These are phyloP conservation scores for Ochetophila trinervis DNA, from an alignment of 306 rosid species.

Conservation along the genomic window DNA sequence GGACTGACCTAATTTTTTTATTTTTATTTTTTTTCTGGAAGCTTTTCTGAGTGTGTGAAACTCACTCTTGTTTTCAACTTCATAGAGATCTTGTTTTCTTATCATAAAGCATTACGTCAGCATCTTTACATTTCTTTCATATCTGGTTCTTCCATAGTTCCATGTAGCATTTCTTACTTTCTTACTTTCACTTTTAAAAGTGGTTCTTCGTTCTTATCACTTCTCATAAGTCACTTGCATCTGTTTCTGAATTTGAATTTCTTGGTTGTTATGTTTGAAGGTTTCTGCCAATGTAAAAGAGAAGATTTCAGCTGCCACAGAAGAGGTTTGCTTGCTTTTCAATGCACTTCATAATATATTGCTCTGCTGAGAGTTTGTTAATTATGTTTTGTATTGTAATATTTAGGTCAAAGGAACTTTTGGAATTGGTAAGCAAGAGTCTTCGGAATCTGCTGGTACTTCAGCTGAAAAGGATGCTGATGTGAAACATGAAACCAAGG, in stretches of 20 bases:
- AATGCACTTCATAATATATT: constrained; percentile 12
- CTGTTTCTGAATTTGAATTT: background rate
- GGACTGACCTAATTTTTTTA: too few species aligned
- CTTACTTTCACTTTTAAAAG: background rate
- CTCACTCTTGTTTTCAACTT: too few species aligned
- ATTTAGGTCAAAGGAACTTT: constrained; percentile 73
- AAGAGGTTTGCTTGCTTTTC: constrained; percentile 54
- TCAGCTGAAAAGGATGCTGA: constrained; percentile 47
- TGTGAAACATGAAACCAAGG: constrained; percentile 40
- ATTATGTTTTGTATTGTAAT: constrained; percentile 16
- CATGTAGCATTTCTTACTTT: background rate
- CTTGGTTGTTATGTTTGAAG: constrained; percentile 31
- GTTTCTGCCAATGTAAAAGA: constrained; percentile 79
- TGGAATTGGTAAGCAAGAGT: constrained; percentile 63
- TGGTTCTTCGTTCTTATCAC: background rate
- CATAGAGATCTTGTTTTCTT: too few species aligned
- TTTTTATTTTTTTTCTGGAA: too few species aligned
- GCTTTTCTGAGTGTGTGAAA: too few species aligned
- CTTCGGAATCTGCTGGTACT: constrained; percentile 49
- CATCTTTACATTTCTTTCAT: too few species aligned
- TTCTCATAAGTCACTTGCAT: too few species aligned
- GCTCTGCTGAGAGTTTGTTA: constrained; percentile 9
- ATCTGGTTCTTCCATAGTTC: too few species aligned
- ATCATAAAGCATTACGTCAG: too few species aligned
- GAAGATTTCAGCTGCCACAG: constrained; percentile 80